Evolutionary conservation across 2,329 filamentous ascomycete species (phyloP), one percentile per base, ranked within the genome.

Genomic region (Colletotrichum echinochloae): DNA sequence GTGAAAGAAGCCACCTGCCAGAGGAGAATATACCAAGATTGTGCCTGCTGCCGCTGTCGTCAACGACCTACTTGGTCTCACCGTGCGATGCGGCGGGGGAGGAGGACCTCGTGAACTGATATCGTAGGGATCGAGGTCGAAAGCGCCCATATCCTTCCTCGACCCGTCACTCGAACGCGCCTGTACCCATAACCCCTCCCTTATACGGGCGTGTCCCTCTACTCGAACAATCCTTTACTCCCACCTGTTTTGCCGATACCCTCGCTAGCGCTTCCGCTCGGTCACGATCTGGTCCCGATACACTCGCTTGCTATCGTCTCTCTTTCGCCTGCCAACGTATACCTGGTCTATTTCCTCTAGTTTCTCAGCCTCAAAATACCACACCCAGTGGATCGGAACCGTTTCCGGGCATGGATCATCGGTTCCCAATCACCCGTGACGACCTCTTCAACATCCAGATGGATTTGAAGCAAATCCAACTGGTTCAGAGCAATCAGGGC

Each of bases 391-490:
- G 71, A 51, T 28, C 35, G 23, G 54, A 61, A 66, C 64, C 55
- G 11, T 49, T 54, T 75, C 66, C 72, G 80, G 88, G 87, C 74
- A 92, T 92, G 90, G 90, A 92, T 87, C 81, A 86, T 74, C 87
- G 89, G 75, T 89, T 89, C 77, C 78, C 85, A 56, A 83, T 86
- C 74, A 84, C 85, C 75, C 87, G 88, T 77, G 89, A 91, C 83
- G 89, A 91, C 81, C 83, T 91, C 77, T 89, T 90, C 78, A 87
- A 84, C 85, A 84, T 92, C 80, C 89, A 91, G 81, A 91, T 91
- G 88, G 89, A 92, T 82, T 82, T 92, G 77, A 91, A 90, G 80
- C 88, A 91, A 80, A 84, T 92, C 71, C 89, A 92, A 75, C 84
- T 87, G 77, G 83, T 88, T 71, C 90, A 91, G 79, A 86, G 82